Conservation (phyloP, 345 rosid species). For the Theobroma cacao region DNA sequence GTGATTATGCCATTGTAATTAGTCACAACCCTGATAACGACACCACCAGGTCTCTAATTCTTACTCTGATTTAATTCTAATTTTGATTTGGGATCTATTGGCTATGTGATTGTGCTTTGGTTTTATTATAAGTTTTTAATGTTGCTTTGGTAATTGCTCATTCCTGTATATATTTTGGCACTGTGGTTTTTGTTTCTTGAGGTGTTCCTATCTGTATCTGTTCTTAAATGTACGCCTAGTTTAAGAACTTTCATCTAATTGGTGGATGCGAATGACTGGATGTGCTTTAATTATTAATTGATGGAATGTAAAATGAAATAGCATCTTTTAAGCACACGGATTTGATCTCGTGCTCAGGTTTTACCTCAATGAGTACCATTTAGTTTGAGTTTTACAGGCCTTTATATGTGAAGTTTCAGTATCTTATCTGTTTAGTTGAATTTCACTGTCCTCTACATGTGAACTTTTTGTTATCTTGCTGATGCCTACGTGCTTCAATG, state of each 20-base stretch:
- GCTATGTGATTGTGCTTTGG: not conserved
- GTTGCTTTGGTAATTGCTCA: not conserved
- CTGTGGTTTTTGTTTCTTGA: not conserved
- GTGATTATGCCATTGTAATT: constrained; percentile 61
- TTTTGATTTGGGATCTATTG: not conserved
- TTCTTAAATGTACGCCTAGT: not conserved
- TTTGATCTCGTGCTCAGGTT: not conserved
- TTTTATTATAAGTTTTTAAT: too few relatives aligned
- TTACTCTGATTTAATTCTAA: not conserved
- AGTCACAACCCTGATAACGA: constrained; percentile 69
- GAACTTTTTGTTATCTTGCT: not conserved
- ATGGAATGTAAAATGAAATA: not conserved
- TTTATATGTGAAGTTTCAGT: not conserved
- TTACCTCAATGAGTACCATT: not conserved
- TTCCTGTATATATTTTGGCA: not conserved
- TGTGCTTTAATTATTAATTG: not conserved
- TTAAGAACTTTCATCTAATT: not conserved
- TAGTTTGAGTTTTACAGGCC: not conserved
- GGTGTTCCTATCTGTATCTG: not conserved
- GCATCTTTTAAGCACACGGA: not conserved
- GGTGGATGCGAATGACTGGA: not conserved
- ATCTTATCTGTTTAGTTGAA: not conserved
- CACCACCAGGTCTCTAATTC: constrained; percentile 45
- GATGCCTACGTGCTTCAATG: not conserved
- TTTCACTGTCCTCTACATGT: not conserved